Conservation (phyloP, 2,329 filamentous ascomycete genomes). For the Fusarium clavum region DNA sequence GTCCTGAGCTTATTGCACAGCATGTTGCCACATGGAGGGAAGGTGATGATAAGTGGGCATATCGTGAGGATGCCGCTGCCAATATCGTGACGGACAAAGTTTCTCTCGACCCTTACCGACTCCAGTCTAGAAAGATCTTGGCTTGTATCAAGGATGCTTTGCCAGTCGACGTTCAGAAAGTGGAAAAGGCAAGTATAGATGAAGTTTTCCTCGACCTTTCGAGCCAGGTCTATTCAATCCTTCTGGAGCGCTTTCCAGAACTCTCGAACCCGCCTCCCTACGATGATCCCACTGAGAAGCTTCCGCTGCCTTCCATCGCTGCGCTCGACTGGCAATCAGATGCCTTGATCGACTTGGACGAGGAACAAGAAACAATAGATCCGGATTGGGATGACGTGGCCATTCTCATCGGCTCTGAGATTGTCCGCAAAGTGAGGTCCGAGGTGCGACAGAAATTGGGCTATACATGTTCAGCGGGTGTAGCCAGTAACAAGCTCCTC, state of each 20-base stretch:
- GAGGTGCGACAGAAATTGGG: conserved; percentile 76
- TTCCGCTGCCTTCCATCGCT: conserved; percentile 76
- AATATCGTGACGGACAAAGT: conserved; percentile 93
- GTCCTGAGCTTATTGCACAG: conserved; percentile 84
- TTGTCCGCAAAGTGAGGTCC: conserved; percentile 80
- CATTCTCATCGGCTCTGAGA: conserved; percentile 87
- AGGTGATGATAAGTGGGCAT: conserved; percentile 91
- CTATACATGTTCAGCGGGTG: conserved; percentile 92
- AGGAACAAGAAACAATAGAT: conserved; percentile 79
- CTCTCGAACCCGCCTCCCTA: conserved; percentile 73
- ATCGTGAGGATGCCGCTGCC: conserved; percentile 81
- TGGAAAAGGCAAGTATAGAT: conserved; percentile 96
- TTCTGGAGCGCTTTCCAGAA: conserved; percentile 83
- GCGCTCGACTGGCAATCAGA: conserved; percentile 87
- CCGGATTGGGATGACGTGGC: conserved; percentile 97
- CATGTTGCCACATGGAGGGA: conserved; percentile 97
- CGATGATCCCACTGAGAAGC: conserved; percentile 74
- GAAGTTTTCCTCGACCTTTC: conserved; percentile 96
- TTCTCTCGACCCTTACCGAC: conserved; percentile 89
- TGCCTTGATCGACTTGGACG: conserved; percentile 82
- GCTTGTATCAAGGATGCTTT: conserved; percentile 80
- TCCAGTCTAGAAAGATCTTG: conserved; percentile 86
- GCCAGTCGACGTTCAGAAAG: conserved; percentile 72
- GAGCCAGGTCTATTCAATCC: conserved; percentile 79
- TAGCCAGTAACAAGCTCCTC: conserved; percentile 93